Percentiles rank a stretch among this genome's conserved stretches.
Evolutionary conservation across 129 eudicot genomes (phyloP).

Genomic region (Logfia minima): DNA sequence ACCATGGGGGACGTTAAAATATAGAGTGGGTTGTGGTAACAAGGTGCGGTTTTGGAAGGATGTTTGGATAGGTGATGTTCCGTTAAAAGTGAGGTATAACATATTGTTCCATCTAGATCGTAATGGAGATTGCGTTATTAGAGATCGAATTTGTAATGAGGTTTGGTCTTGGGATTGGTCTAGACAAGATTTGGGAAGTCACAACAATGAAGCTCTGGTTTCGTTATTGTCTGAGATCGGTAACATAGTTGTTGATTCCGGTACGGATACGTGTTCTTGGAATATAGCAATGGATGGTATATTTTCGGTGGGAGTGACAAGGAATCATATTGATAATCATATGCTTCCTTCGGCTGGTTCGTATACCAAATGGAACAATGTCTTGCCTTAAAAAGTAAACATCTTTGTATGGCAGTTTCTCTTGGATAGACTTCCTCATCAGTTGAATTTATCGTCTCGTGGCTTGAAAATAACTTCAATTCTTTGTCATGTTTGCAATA

Average conservation of each 20-base stretch:
- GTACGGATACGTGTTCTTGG: not conserved
- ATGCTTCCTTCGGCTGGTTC: too few relatives aligned
- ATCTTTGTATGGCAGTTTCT: too few relatives aligned
- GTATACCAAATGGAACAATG: too few relatives aligned
- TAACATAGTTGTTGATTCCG: not conserved
- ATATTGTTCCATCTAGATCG: not conserved
- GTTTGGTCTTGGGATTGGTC: not conserved
- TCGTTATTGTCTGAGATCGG: not conserved
- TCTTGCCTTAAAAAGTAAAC: too few relatives aligned
- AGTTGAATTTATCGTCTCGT: too few relatives aligned
- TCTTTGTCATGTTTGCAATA: too few relatives aligned
- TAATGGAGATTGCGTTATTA: not conserved
- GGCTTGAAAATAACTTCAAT: too few relatives aligned
- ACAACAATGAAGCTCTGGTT: not conserved
- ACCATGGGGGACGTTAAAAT: not conserved
- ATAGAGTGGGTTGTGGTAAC: not conserved
- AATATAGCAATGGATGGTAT: too few relatives aligned
- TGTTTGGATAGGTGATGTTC: not conserved
- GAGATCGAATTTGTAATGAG: not conserved
- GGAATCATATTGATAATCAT: too few relatives aligned
- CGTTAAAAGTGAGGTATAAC: not conserved
- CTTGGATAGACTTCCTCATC: too few relatives aligned
- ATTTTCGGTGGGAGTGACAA: too few relatives aligned
- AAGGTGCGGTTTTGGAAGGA: not conserved
- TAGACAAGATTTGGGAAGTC: not conserved